Evolutionary conservation across 345 rosid species (phyloP), one percentile per base, ranked within the genome.

Genomic region (Garcia nutans): DNA sequence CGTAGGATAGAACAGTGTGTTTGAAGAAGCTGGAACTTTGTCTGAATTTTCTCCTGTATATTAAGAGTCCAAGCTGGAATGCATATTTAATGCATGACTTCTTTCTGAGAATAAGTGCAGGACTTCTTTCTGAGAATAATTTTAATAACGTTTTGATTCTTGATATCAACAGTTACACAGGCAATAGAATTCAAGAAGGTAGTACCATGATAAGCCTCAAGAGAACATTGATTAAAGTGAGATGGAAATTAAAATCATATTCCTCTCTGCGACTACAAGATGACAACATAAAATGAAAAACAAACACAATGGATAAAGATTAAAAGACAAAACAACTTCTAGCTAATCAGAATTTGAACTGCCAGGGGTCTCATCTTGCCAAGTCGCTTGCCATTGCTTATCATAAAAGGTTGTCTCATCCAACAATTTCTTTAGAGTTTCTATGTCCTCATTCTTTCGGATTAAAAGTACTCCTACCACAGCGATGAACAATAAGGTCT

Each of bases 381-480:
- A 95, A 22, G 96, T 80, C 47, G 99, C 97, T 74, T 91, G 97
- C 99, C 99, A 92, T 83, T 95, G 97, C 84, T 90, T 95, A 78
- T 95, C 99, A 49, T 91, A 93, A 52, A 91, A 91, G 24, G 96
- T 91, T 0, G 94, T 89, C 85, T 95, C 99, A 37, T 93, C 98
- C 19, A 95, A 33, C 71, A 93, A 78, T 78, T 84, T 88, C 83
- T 90, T 93, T 54, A 93, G 66, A 74, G 75, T 91, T 24, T 93
- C 93, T 6, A 91, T 16, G 74, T 95, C 99, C 75, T 93, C 99
- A 33, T 89, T 95, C 92, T 95, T 93, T 63, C 96, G 89, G 54
- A 95, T 86, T 50, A 90, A 71, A 64, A 85, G 93, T 24, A 93
- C 94, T 73, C 98, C 99, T 1, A 68, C 87, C 20, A 95, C 99